These are phyloP conservation scores for Mixia osmundae DNA, from an alignment of 1,284 basidiomycete genomes.

Conservation along the genomic window DNA sequence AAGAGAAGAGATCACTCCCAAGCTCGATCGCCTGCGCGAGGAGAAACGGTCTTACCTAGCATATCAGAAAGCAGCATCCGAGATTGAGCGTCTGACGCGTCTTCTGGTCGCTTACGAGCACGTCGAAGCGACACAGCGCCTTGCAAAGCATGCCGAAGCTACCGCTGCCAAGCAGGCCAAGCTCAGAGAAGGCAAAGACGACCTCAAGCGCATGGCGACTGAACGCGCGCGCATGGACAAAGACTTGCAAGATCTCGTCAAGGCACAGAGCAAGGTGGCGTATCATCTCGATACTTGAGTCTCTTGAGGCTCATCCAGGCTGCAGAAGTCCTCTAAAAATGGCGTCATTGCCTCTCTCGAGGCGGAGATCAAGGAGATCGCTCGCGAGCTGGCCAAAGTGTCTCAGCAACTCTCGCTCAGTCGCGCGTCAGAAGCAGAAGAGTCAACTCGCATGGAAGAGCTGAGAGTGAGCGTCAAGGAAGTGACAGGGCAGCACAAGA, in stretches of 20 bases:
- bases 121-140: too few species aligned
- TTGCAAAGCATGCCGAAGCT: slow-evolving; percentile 34
- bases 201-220: too few species aligned
- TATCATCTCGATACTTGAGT: too few species aligned
- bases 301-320: too few species aligned
- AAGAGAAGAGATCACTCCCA: slow-evolving; percentile 79
- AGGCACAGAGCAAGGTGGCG: slow-evolving; percentile 21
- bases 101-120: slow-evolving; percentile 77
- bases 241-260: slow-evolving; percentile 10
- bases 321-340: slow-evolving; percentile 36
- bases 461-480: too few species aligned
- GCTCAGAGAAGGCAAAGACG: slow-evolving; percentile 34
- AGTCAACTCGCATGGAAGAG: too few species aligned
- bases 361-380: slow-evolving; percentile 50
- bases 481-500: too few species aligned
- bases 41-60: slow-evolving; percentile 79
- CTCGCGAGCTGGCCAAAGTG: slow-evolving; percentile 68
- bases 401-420: too few species aligned
- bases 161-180: slow-evolving; percentile 34
- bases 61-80: slow-evolving; percentile 69
- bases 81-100: slow-evolving; percentile 70
- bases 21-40: slow-evolving; percentile 66
- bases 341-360: slow-evolving; percentile 57
- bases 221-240: slow-evolving; percentile 10
- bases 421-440: too few species aligned